phyloP scores from a whole-genome alignment of 257 asterid genomes.

The Knoxia roxburghii region DNA sequence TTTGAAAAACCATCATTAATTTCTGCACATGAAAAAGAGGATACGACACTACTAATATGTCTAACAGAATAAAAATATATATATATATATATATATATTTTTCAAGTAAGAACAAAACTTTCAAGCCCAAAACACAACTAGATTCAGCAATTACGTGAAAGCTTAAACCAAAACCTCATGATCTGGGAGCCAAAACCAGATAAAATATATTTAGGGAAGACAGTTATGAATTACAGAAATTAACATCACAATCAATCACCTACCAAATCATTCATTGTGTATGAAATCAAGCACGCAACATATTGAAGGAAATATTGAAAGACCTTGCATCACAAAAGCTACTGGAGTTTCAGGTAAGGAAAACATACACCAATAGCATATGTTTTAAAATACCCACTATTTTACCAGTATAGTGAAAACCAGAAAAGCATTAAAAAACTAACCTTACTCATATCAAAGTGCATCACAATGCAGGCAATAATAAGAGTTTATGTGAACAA shows the following conservation, averaged over 20 bases:
- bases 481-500: background rate
- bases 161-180: background rate
- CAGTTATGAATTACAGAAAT: background rate
- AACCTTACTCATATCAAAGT: background rate
- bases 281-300: background rate
- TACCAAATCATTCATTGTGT: background rate
- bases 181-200: background rate
- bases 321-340: no score
- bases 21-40: conserved; percentile 13
- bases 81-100: no score
- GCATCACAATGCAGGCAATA: conserved; percentile 5
- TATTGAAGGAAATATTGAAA: no score
- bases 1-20: conserved; percentile 7
- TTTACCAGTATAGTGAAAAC: background rate
- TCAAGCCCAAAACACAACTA: background rate
- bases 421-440: no score
- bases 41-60: conserved; percentile 1
- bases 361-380: background rate
- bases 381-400: background rate
- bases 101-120: background rate
- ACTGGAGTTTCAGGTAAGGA: no score
- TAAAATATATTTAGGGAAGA: background rate
- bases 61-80: background rate
- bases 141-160: background rate
- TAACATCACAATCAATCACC: background rate